Percentiles rank a stretch among this genome's conserved stretches.
These are phyloP conservation scores for Auricularia cornea DNA, from an alignment of 768 basidiomycete genomes.

Conservation along the genomic window DNA sequence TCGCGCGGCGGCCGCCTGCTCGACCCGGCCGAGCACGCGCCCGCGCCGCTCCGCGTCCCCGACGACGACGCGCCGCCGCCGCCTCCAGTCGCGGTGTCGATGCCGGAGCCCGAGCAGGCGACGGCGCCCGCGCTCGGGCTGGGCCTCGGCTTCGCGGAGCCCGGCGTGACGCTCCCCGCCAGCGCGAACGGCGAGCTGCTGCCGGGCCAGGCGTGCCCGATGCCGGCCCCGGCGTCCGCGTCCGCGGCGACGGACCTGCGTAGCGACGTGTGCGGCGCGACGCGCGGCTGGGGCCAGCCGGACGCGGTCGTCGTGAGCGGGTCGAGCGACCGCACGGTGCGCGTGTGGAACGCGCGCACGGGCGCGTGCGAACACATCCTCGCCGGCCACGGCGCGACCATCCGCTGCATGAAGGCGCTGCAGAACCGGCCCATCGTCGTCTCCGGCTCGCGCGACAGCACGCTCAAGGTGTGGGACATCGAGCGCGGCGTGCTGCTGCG, in stretches of 20 bases:
- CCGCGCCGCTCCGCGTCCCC: not conserved
- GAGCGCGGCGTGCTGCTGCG: constrained; percentile 60
- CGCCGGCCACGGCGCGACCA: constrained; percentile 79
- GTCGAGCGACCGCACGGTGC: constrained; percentile 85
- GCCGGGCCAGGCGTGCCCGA: constrained; percentile 3
- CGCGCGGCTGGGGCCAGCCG: constrained; percentile 85
- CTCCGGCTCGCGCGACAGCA: constrained; percentile 80
- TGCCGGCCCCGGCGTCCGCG: constrained; percentile 10
- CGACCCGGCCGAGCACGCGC: not conserved
- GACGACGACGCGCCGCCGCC: no score
- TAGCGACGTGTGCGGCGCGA: constrained; percentile 53
- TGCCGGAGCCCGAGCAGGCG: not conserved
- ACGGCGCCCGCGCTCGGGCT: not conserved
- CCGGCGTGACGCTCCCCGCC: constrained; percentile 15
- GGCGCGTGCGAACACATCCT: constrained; percentile 55
- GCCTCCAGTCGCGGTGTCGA: not conserved
- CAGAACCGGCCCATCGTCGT: constrained; percentile 84
- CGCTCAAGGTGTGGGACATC: constrained; percentile 89
- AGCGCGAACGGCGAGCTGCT: constrained; percentile 7
- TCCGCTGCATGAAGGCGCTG: constrained; percentile 82
- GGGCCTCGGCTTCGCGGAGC: constrained; percentile 1
- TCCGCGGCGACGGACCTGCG: constrained; percentile 24
- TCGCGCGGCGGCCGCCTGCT: constrained; percentile 43
- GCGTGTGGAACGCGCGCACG: constrained; percentile 68
- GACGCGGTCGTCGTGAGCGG: constrained; percentile 80